Base-by-base conservation (phyloP, 495 filamentous ascomycete species). In the Podospora anserina region DNA sequence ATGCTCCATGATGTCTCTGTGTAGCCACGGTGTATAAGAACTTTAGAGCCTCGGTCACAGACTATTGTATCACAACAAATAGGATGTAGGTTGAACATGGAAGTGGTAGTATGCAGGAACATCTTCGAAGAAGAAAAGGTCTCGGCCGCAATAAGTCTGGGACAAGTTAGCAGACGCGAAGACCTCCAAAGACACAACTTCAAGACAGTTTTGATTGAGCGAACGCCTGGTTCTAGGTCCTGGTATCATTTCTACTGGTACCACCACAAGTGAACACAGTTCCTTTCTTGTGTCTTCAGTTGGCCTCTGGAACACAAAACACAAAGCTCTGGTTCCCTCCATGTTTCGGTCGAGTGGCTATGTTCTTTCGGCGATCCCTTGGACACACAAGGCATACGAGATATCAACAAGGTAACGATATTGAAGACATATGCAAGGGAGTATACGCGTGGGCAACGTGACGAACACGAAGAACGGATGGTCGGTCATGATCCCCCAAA, bases 61-160 rank as follows among this genome's bases (percentile, higher is more conserved):
- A 2, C 9, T 49, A 1, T 58, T 26, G 55, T 58, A 2, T 20
- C n/a, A 26, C 39, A 49, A 58, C 55, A 18, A 58, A 13, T 56
- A 20, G 18, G 55, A 19, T 5, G 1, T 19, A 26, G 55, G 55
- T 26, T 11, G 2, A 49, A 58, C 23, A 20, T 19, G 55, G 15
- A 5, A 2, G 13, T 58, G 1, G 23, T 6, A 58, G n/a, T 7
- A 19, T 58, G 23, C 18, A 26, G 55, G n/a, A 18, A 18, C 39
- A 49, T 19, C 13, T 9, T 58, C 11, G n/a, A 58, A 5, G 11
- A 58, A 5, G 0, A 57, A 57, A 26, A 26, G n/a, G 55, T 58
- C 55, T 58, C 55, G 55, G 55, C 23, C 55, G 55, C 55, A 58
- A 58, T 58, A 19, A 58, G 23, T 11, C 55, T 58, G 23, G 39